Base-by-base conservation (phyloP, 192 early-diverging fungal genomes). In the Spizellomyces sp. region DNA sequence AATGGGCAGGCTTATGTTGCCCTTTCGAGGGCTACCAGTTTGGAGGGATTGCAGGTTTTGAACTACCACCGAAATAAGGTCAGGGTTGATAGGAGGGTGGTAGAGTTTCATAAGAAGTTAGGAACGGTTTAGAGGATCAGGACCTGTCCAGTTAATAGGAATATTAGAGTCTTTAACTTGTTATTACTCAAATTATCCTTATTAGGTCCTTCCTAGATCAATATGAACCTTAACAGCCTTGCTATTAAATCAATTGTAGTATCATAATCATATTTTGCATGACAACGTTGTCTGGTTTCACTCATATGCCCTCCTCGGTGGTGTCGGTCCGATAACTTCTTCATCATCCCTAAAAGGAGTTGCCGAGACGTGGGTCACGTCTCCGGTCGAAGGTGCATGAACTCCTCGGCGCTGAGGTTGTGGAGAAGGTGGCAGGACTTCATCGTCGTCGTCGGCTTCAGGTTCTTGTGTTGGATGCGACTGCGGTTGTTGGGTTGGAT, bases 1-100 rank as follows among this genome's bases (percentile, higher is more conserved):
- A 77, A 68, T 17, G 81, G 84, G 2, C 84, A 86, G 57, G 76
- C 75, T 9, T 86, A 86, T 69, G 84, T 86, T 8, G 84, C 84
- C 4, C 43, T 86, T 14, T 83, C 81, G 9, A 58, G 84, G 5
- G 79, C 81, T 42, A 75, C 74, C 9, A 65, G 46, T 22, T 62
- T 86, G 66, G 75, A 77, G 41, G 76, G 78, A 21, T 57, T 83
- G 17, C 69, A 73, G 65, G 73, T 77, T 19, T 62, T 69, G 47
- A 77, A 77, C 45, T 80, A 58, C 59, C 48, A 44, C 6, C 54
- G 50, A 19, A 67, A 41, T 14, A 75, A 75, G 62, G 68, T 80
- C 8, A 58, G 48, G 55, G 79, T 65, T 7, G 62, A 80, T 64
- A 58, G 45, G 19, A 71, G 56, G 21, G 75, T 72, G 21, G 43